Evolutionary conservation across 805 yeast species (phyloP), one percentile per base, ranked within the genome.

Genomic region (Pichia exigua): DNA sequence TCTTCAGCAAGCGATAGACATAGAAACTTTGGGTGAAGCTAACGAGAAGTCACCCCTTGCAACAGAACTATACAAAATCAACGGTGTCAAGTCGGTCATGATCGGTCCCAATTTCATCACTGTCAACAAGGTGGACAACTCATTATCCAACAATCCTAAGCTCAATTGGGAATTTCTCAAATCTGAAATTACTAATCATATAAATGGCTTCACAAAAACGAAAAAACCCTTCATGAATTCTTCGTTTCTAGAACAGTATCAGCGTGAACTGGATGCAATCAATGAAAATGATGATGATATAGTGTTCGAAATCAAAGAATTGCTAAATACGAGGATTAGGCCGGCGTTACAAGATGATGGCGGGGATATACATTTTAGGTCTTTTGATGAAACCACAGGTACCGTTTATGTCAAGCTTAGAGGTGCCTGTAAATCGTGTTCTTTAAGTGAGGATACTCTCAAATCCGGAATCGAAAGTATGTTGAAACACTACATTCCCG

Each of bases 281-380:
- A 62, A 61, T 45, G 87, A 83, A 24, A 82, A 81, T 13, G 88
- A 83, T 55, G 87, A 81, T 54, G 89, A 83, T 56, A 70, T 83
- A 20, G 78, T 81, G 7, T 73, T 76, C 26, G 83, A 82, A 77
- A 83, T 83, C 59, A 83, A 83, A 58, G 89, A 83, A 63, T 67
- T 83, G 56, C 80, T 83, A 39, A 81, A 81, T 63, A 83, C 89
- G 1, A 73, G 86, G 61, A 83, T 83, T 46, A 75, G 85, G 63
- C 89, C 89, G 1, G 87, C 88, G 0, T 74, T 83, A 54, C 87
- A 82, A 62, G 89, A 83, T 54, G 89, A 83, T 60, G 89, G 89
- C 45, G 89, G 89, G 5, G 89, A 83, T 61, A 77, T 83, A 44
- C 87, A 82, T 59, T 83, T 82, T 66, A 80, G 83, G 35, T 70